Conservation (phyloP, 2,329 filamentous ascomycete genomes). For the Fusarium cyanostomum region DNA sequence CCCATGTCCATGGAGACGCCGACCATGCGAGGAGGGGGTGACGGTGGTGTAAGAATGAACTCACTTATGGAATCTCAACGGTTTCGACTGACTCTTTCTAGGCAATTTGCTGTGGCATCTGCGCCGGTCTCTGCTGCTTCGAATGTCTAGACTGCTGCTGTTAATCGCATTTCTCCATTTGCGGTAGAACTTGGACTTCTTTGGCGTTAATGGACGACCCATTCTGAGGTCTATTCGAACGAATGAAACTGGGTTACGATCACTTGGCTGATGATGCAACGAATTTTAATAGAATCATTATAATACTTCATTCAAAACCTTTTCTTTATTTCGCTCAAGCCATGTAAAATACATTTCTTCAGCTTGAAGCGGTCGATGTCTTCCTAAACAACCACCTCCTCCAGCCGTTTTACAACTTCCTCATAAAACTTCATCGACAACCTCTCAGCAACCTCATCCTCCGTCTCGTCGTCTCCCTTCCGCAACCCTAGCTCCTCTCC, state of each 20-base stretch:
- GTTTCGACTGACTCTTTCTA: slow-evolving; percentile 25
- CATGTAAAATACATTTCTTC: not conserved
- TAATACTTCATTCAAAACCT: not conserved
- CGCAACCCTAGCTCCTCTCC: slow-evolving; percentile 49
- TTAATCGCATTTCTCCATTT: slow-evolving; percentile 32
- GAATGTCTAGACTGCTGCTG: slow-evolving; percentile 49
- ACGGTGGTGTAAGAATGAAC: slow-evolving; percentile 47
- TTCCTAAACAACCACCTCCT: slow-evolving; percentile 47
- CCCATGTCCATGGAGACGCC: slow-evolving; percentile 48
- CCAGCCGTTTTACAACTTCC: slow-evolving; percentile 56
- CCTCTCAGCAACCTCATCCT: slow-evolving; percentile 51
- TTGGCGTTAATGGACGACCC: slow-evolving; percentile 39
- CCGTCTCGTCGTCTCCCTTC: slow-evolving; percentile 53
- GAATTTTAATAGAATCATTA: slow-evolving; percentile 3
- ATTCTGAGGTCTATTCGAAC: not conserved
- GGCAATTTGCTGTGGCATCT: slow-evolving; percentile 54
- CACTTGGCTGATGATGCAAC: slow-evolving; percentile 15
- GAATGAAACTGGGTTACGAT: not conserved
- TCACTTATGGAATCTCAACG: not conserved
- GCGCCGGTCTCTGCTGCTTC: slow-evolving; percentile 53
- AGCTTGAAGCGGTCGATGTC: not conserved
- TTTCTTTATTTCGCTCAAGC: not conserved
- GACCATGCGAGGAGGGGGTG: slow-evolving; percentile 49
- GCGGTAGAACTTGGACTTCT: not conserved
- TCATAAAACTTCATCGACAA: slow-evolving; percentile 55